These are phyloP conservation scores for Rhynchosporium secalis DNA, from an alignment of 2,329 filamentous ascomycete species.

Conservation along the genomic window DNA sequence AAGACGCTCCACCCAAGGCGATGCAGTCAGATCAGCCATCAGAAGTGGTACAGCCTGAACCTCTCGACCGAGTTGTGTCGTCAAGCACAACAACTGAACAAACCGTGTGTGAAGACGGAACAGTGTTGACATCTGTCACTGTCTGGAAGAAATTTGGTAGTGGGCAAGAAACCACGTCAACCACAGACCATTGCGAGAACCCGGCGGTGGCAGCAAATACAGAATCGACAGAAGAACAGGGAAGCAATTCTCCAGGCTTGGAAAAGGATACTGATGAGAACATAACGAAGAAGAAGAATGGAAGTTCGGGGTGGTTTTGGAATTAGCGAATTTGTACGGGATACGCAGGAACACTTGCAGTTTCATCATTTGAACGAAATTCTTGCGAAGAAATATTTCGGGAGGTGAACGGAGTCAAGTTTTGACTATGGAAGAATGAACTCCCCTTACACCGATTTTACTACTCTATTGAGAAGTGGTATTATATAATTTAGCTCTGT, in stretches of 20 bases:
- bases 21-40: background rate
- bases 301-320: slow-evolving; percentile 36
- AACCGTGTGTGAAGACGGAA: slow-evolving; percentile 32
- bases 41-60: slow-evolving; percentile 1
- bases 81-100: slow-evolving; percentile 32
- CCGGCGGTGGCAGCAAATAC: background rate
- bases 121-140: slow-evolving; percentile 32
- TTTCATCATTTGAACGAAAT: background rate
- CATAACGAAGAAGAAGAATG: slow-evolving; percentile 13
- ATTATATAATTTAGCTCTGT: background rate
- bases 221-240: background rate
- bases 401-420: background rate
- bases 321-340: slow-evolving; percentile 26
- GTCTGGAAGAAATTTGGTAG: slow-evolving; percentile 35
- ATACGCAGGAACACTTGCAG: background rate
- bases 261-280: background rate
- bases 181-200: slow-evolving; percentile 29
- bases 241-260: background rate
- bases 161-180: slow-evolving; percentile 33
- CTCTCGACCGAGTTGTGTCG: slow-evolving; percentile 30
- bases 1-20: background rate
- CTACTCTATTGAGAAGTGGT: no score
- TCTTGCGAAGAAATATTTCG: background rate
- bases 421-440: no score
- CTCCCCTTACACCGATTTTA: no score